A percentile compares a stretch with the other conserved stretches of the same genome.
These are phyloP conservation scores for Aphanocladium album DNA, from an alignment of 2,329 filamentous ascomycete species.

Conservation along the genomic window DNA sequence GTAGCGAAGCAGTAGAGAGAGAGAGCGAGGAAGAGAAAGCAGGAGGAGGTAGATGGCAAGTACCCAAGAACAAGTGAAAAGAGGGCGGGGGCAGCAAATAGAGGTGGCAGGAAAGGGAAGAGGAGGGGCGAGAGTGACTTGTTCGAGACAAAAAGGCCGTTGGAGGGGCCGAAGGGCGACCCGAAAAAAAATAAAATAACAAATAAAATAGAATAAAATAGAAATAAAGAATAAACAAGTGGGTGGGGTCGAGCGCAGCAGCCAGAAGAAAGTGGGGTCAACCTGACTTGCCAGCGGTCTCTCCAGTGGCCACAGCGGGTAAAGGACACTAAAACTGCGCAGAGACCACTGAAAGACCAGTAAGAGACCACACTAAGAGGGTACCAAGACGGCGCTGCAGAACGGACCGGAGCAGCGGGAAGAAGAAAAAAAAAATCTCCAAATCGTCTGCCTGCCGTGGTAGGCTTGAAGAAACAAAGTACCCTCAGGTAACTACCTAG, in stretches of 20 bases:
- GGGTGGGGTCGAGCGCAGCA: neutral
- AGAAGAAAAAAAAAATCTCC: too few relatives aligned
- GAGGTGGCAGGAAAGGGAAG: neutral
- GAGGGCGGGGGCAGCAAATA: neutral
- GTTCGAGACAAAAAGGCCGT: neutral
- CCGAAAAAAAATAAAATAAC: neutral
- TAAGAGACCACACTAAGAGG: neutral
- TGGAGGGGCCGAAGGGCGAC: neutral
- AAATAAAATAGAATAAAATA: neutral
- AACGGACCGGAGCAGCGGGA: too few relatives aligned
- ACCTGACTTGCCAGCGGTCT: neutral
- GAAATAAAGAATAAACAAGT: constrained; percentile 4
- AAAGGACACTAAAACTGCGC: constrained; percentile 1
- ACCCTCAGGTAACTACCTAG: too few relatives aligned
- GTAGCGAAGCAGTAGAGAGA: too few relatives aligned
- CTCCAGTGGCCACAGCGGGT: too few relatives aligned
- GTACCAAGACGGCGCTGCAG: too few relatives aligned
- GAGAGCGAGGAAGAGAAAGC: neutral
- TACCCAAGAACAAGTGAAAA: neutral
- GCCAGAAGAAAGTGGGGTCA: neutral
- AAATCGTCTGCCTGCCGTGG: too few relatives aligned
- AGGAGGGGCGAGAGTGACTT: neutral
- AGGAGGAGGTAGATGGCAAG: neutral
- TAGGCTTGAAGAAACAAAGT: neutral
- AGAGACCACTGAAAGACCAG: neutral